These are phyloP conservation scores for Cucumis hystrix DNA, from an alignment of 306 rosid genomes.

Conservation along the genomic window DNA sequence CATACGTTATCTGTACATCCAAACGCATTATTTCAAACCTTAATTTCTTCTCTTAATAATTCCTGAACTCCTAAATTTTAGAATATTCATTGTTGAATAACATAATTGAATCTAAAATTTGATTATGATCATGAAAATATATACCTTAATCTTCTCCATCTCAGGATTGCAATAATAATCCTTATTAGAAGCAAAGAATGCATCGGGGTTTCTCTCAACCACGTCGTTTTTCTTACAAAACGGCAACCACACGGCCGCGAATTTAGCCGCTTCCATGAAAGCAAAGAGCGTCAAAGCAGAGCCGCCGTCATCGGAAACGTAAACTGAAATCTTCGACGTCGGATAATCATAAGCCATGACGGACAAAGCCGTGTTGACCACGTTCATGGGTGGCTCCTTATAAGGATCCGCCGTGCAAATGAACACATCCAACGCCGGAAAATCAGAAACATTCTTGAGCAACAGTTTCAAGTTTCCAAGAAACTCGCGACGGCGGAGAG, in stretches of 20 bases:
- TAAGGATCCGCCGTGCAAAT: constrained; percentile 42
- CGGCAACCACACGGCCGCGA: constrained; percentile 34
- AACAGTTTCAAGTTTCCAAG: constrained; percentile 2
- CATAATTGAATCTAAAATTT: neutral
- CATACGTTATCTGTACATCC: constrained; percentile 16
- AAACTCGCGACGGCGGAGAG: constrained; percentile 20
- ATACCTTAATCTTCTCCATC: constrained; percentile 22
- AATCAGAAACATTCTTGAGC: neutral
- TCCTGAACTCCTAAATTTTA: too few relatives aligned
- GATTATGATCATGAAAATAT: neutral
- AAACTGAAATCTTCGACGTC: constrained; percentile 24
- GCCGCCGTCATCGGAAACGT: constrained; percentile 44
- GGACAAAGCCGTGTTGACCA: constrained; percentile 32
- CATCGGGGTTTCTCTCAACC: constrained; percentile 19
- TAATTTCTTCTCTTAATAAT: too few relatives aligned
- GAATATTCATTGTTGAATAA: too few relatives aligned
- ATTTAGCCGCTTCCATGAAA: constrained; percentile 35
- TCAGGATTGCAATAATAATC: neutral
- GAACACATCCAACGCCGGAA: constrained; percentile 31
- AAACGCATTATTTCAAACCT: neutral
- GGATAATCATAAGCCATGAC: constrained; percentile 39
- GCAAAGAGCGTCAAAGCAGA: constrained; percentile 38
- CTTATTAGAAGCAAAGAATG: constrained; percentile 7
- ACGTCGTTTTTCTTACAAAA: constrained; percentile 23
- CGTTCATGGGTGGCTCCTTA: constrained; percentile 38